These are phyloP conservation scores for Tricholoma hemisulphureum DNA, from an alignment of 768 basidiomycete species.

Conservation along the genomic window DNA sequence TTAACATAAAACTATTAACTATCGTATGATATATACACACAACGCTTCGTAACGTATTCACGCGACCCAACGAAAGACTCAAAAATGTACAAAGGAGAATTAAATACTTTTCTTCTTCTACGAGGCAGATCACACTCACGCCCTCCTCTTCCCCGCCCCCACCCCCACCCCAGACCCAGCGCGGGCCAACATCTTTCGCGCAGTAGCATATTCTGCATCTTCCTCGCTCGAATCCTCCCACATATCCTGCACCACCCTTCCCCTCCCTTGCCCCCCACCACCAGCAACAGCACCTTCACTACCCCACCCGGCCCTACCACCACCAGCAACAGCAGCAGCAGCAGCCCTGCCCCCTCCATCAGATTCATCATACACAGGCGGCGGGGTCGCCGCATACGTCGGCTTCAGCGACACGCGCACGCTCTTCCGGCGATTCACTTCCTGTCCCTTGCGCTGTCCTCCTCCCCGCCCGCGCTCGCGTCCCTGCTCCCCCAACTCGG, in stretches of 20 bases:
- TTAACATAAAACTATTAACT: too few relatives aligned
- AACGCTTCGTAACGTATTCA: too few relatives aligned
- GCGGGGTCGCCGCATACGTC: slow-evolving; percentile 72
- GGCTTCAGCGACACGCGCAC: slow-evolving; percentile 77
- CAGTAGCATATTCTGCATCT: slow-evolving; percentile 63
- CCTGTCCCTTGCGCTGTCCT: too few relatives aligned
- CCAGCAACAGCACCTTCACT: too few relatives aligned
- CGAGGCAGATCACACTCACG: too few relatives aligned
- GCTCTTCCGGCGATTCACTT: slow-evolving; percentile 55
- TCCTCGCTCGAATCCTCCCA: slow-evolving; percentile 81
- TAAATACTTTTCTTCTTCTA: too few relatives aligned
- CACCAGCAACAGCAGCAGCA: too few relatives aligned
- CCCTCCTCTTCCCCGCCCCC: slow-evolving; percentile 32
- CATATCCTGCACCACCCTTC: slow-evolving; percentile 32
- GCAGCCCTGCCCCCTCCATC: slow-evolving; percentile 32
- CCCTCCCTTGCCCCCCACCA: slow-evolving; percentile 13
- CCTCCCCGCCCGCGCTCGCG: too few relatives aligned
- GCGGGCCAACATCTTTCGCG: slow-evolving; percentile 51
- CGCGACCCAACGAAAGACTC: too few relatives aligned
- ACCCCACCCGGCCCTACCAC: slow-evolving; percentile 17
- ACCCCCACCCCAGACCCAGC: slow-evolving; percentile 21
- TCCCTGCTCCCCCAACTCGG: too few relatives aligned
- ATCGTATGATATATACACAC: too few relatives aligned
- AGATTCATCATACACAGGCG: slow-evolving; percentile 55
- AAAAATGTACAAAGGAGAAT: too few relatives aligned